Percentiles rank a stretch among this genome's conserved stretches.
Conservation (phyloP, 2,329 filamentous ascomycete genomes). For the Neofusicoccum kwambonambiense region DNA sequence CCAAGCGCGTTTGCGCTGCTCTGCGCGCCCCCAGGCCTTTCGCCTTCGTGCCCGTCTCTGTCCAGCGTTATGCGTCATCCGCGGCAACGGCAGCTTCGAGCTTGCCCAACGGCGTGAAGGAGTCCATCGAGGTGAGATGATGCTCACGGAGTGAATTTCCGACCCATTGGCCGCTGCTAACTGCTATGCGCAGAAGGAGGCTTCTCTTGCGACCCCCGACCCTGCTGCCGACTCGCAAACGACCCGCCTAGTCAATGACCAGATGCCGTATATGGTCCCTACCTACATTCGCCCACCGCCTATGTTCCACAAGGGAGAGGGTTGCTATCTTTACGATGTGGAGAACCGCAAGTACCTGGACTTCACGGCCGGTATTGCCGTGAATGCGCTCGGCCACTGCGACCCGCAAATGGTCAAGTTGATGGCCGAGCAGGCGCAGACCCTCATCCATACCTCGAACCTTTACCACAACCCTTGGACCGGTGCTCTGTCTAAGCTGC, state of each 20-base stretch:
- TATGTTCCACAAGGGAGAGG: conserved; percentile 84
- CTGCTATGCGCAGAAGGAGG: conserved; percentile 28
- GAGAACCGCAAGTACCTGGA: conserved; percentile 90
- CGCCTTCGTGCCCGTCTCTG: background rate
- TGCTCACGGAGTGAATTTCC: background rate
- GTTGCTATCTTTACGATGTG: conserved; percentile 85
- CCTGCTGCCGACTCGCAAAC: conserved; percentile 72
- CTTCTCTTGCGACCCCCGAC: conserved; percentile 64
- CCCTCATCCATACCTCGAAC: conserved; percentile 88
- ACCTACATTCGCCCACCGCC: conserved; percentile 90
- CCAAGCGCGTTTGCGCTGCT: conserved; percentile 21
- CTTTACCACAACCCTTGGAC: conserved; percentile 98
- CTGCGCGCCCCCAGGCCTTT: conserved; percentile 20
- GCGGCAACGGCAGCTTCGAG: conserved; percentile 40
- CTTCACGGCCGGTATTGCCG: conserved; percentile 93
- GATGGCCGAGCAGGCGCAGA: conserved; percentile 71
- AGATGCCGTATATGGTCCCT: conserved; percentile 87
- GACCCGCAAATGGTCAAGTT: conserved; percentile 75
- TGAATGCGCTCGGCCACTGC: conserved; percentile 88
- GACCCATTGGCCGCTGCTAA: background rate
- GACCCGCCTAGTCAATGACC: conserved; percentile 69
- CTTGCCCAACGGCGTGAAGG: conserved; percentile 40
- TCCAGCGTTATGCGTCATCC: conserved; percentile 38
- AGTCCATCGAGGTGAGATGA: conserved; percentile 41
- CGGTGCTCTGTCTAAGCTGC: conserved; percentile 78